A percentile compares a stretch with the other conserved stretches of the same genome.
Evolutionary conservation across 352 stramenopile genomes (phyloP).

Genomic region (Globisporangium polare): DNA sequence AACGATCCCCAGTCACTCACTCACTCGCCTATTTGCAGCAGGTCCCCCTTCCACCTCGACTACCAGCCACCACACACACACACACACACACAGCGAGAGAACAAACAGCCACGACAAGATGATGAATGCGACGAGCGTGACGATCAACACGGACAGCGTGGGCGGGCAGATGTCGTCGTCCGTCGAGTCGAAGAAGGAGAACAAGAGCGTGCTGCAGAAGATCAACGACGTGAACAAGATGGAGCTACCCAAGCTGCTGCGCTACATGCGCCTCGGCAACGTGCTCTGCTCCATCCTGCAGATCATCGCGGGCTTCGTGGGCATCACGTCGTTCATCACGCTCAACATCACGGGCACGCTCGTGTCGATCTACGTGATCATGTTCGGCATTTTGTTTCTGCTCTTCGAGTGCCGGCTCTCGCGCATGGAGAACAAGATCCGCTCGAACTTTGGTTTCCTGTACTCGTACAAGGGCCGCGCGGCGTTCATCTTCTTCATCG

Average conservation of each 20-base stretch:
- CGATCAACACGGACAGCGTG: conserved; percentile 78
- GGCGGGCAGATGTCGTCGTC: conserved; percentile 42
- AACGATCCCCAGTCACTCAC: too few species aligned
- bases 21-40: too few species aligned
- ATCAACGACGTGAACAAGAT: conserved; percentile 90
- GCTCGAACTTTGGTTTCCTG: conserved; percentile 83
- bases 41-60: neutral
- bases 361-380: conserved; percentile 88
- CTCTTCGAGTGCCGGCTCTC: conserved; percentile 87
- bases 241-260: conserved; percentile 84
- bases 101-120: too few species aligned
- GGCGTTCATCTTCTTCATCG: conserved; percentile 89
- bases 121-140: conserved; percentile 76
- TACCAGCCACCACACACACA: too few species aligned
- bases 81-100: too few species aligned
- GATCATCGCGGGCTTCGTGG: conserved; percentile 76
- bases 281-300: conserved; percentile 80
- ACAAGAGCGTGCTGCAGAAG: conserved; percentile 72
- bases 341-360: conserved; percentile 88
- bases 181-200: conserved; percentile 57
- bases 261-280: conserved; percentile 85
- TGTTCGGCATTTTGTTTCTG: conserved; percentile 84
- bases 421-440: conserved; percentile 80
- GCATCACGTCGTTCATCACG: conserved; percentile 85
- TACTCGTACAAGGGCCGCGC: conserved; percentile 86